Base-by-base conservation (phyloP, 2,329 filamentous ascomycete genomes). In the Aspergillus sp. region DNA sequence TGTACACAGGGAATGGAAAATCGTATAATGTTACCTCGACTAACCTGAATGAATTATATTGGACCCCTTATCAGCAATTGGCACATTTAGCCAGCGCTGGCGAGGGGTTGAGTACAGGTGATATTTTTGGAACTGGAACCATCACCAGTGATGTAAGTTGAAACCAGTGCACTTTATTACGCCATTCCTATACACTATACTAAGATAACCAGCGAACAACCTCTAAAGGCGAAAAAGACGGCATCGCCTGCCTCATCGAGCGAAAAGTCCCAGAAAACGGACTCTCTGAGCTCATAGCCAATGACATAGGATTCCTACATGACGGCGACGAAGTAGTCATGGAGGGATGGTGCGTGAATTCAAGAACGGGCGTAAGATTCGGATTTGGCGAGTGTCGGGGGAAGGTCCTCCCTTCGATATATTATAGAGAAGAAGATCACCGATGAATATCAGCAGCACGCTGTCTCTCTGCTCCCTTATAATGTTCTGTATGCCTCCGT, bases 61-160 rank as follows among this genome's bases (percentile, higher is more conserved):
- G 60, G 60, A 61, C 56, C 4, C 60, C 59, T 1, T 55, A 53
- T 38, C 60, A 62, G 45, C 53, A 58, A 41, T 27, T 62, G 13
- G 49, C 56, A 0, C 57, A 62, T 37, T 49, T 59, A 1, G 50
- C 51, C 7, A 54, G 50, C 25, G 59, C 60, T 0, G 57, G 54
- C 3, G 58, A 56, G 27, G 60, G 58, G 0, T 25, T 62, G 13
- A 49, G 35, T 10, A 51, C 54, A 2, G 60, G 60, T 2, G 60
- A 62, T 47, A 51, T 59, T 2, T 57, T 62, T 33, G 60, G 58
- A 4, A 61, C 60, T 7, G 60, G 60, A 9, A 62, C 60, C 1
- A 45, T 62, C 4, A 58, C 58, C 2, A 60, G 52, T 7, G 30
- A 43, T 17, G 54, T 56, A 35, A 35, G 33, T 35, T 12, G n/a